Conservation (phyloP, 495 filamentous ascomycete genomes). For the Tricharina praecox region DNA sequence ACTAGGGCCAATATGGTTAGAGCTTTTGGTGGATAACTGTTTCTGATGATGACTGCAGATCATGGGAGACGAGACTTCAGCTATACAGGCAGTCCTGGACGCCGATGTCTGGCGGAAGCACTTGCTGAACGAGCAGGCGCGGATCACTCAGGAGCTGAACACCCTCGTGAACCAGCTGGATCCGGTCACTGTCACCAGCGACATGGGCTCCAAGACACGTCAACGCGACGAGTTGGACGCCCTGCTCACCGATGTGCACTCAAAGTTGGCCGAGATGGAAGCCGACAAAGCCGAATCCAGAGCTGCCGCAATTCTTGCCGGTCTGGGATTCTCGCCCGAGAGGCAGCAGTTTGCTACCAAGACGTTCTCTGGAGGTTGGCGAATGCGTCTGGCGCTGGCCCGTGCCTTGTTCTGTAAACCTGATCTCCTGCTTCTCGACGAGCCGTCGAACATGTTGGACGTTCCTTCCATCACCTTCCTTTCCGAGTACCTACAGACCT, state of each 20-base stretch:
- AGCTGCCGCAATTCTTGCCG: slow-evolving; percentile 87
- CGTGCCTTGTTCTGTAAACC: slow-evolving; percentile 97
- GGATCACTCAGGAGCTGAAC: slow-evolving; percentile 63
- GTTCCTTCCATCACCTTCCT: slow-evolving; percentile 99
- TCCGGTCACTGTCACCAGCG: slow-evolving; percentile 37
- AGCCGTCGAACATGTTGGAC: slow-evolving; percentile 99
- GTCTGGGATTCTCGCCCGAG: slow-evolving; percentile 90
- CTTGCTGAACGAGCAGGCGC: slow-evolving; percentile 75
- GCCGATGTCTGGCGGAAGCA: slow-evolving; percentile 98
- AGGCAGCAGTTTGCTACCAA: slow-evolving; percentile 84
- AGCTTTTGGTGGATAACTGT: background rate
- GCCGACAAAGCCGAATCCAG: slow-evolving; percentile 94
- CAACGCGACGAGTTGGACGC: slow-evolving; percentile 80
- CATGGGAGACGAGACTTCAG: slow-evolving; percentile 86
- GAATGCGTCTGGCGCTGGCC: slow-evolving; percentile 91
- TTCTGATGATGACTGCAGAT: slow-evolving; percentile 38
- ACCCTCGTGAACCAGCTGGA: slow-evolving; percentile 62
- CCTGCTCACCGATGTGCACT: slow-evolving; percentile 74
- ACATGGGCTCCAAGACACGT: slow-evolving; percentile 75
- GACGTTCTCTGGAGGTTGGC: slow-evolving; percentile 99
- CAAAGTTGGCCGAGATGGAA: slow-evolving; percentile 95
- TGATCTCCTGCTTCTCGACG: slow-evolving; percentile 87
- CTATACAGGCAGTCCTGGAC: slow-evolving; percentile 88
- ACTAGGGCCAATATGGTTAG: slow-evolving; percentile 10
- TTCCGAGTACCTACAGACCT: slow-evolving; percentile 83